Percentiles rank a stretch among this genome's conserved stretches.
Evolutionary conservation across 352 stramenopile species (phyloP).

Genomic region (Globisporangium irregulare): DNA sequence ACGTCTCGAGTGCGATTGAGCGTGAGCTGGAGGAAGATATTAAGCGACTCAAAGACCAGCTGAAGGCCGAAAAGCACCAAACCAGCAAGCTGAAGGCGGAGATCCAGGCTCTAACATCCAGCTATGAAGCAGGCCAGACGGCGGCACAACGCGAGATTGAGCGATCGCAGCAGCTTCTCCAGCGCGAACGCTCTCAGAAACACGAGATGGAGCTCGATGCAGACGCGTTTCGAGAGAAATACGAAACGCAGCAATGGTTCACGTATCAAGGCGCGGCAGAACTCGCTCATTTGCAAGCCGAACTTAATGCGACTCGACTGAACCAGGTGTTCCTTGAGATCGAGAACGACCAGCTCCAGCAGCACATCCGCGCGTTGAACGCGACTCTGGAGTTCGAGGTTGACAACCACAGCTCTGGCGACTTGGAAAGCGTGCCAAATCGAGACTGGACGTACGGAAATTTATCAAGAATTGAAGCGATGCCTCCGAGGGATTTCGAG

Average conservation of each 20-base stretch:
- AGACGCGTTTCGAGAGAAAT: neutral
- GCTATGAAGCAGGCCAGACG: neutral
- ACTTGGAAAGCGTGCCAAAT: neutral
- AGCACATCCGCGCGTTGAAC: neutral
- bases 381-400: neutral
- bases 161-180: neutral
- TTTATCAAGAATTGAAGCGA: neutral
- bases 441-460: neutral
- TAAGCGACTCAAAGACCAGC: neutral
- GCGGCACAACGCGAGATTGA: neutral
- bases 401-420: neutral
- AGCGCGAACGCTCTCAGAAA: neutral
- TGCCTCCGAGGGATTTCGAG: neutral
- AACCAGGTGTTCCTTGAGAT: neutral
- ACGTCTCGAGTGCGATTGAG: constrained; percentile 1
- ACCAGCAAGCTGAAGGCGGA: neutral
- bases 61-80: neutral
- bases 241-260: neutral
- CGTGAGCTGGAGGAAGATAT: neutral
- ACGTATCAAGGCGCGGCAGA: neutral
- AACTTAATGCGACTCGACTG: neutral
- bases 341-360: constrained; percentile 1
- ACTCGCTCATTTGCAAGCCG: neutral
- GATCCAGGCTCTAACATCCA: neutral
- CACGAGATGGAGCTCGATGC: neutral